Evolutionary conservation across 2,329 filamentous ascomycete species (phyloP), one percentile per base, ranked within the genome.

Genomic region (Escovopsis sp.): DNA sequence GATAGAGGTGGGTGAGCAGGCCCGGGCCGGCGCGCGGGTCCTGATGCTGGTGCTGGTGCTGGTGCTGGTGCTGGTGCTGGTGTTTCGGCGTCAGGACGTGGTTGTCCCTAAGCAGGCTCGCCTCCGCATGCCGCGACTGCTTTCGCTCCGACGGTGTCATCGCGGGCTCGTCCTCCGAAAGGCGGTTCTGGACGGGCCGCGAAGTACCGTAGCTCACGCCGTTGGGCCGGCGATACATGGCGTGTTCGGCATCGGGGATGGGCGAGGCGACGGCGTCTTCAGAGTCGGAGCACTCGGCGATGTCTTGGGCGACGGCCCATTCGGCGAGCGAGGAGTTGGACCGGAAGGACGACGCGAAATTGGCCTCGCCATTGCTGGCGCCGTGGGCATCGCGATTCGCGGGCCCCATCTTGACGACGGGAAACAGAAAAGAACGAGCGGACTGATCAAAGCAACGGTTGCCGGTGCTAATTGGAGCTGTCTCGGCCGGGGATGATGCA

Each of bases 201-300:
- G 75, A 69, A 17, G 78, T 77, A 11, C 79, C 80, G 40, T 72
- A 82, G 21, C 79, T 76, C 30, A 90, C 76, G 50, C 78, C 80
- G 45, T 76, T 81, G 1, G 85, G 83, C 31, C 85, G 72, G 37
- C 81, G 74, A 58, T 90, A 94, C 46, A 66, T 66, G 50, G 56
- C 58, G 31, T 63, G 50, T 34, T 61, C 52, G 35, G 51, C 44
- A 4, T 55, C 56, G 2, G 47, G 45, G 21, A 54, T 47, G 2
- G 47, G 45, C 19, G 54, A 48, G 27, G 51, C 53, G 11, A 49
- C 50, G 16, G 35, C 41, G 27, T 56, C 52, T 17, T 47, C 49
- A 35, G 72, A 65, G 25, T 76, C 72, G 4, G 69, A 66, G 41
- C 72, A 78, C 34, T 72, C 70, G 26, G 74, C 76, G 7, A 83